Percentiles rank a stretch among this genome's conserved stretches.
phyloP scores from a whole-genome alignment of 1,284 basidiomycete genomes.

The Lignosus rhinocerotis region DNA sequence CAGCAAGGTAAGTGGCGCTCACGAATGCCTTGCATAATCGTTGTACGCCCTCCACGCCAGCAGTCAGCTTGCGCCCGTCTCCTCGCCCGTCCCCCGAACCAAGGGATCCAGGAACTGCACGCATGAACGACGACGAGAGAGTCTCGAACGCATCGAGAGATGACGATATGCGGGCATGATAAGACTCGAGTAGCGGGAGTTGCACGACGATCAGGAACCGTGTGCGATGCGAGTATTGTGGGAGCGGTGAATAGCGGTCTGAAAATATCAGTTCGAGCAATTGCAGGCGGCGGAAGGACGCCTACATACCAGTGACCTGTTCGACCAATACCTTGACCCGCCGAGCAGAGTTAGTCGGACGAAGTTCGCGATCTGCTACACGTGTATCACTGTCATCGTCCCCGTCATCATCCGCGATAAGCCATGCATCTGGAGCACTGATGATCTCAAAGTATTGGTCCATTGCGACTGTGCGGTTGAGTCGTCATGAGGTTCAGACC shows the following conservation, averaged over 20 bases:
- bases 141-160: constrained; percentile 94
- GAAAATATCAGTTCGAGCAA: background rate
- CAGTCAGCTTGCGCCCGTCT: constrained; percentile 65
- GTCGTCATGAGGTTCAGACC: too few relatives aligned
- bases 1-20: constrained; percentile 72
- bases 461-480: constrained; percentile 59
- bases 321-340: constrained; percentile 83
- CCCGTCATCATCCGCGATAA: constrained; percentile 70
- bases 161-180: constrained; percentile 75
- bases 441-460: constrained; percentile 84
- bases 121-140: constrained; percentile 82
- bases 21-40: constrained; percentile 82
- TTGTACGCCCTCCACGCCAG: constrained; percentile 78
- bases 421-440: constrained; percentile 83
- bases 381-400: constrained; percentile 44
- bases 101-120: constrained; percentile 89
- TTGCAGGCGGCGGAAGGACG: background rate
- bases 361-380: constrained; percentile 44
- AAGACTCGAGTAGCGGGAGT: constrained; percentile 80
- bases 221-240: constrained; percentile 73
- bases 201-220: constrained; percentile 87
- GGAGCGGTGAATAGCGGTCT: constrained; percentile 91
- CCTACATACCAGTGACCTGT: constrained; percentile 75
- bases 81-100: constrained; percentile 46
- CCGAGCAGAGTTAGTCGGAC: constrained; percentile 78